Evolutionary conservation across 768 basidiomycete genomes (phyloP), one percentile per base, ranked within the genome.

Genomic region (Ramaria sp.): DNA sequence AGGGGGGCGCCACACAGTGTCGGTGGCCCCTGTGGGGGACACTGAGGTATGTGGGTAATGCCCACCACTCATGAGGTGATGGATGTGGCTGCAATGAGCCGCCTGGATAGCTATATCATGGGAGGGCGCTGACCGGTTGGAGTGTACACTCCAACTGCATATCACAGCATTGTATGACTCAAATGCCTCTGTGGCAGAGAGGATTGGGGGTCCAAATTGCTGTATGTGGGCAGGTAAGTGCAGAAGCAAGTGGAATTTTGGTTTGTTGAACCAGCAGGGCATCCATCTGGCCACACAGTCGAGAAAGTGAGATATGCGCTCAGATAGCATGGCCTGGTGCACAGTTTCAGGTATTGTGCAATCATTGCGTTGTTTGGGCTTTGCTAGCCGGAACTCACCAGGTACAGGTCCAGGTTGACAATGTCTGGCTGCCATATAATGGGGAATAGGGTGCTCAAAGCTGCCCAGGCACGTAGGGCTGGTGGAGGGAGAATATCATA

Each of bases 361-460:
- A n/a, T n/a, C 31, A 24, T 39, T 37, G 5, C 12, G 22, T 17
- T 46, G 31, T 30, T 56, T n/a, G n/a, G n/a, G n/a, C n/a, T n/a
- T n/a, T n/a, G n/a, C n/a, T n/a, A n/a, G n/a, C n/a, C n/a, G 34
- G 7, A 24, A 51, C 62, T 67, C 13, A 75, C 72, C 17, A 71
- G 17, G 59, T 76, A 78, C 17, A 62, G 50, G 4, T 71, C 65
- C 17, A 65, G 62, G n/a, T n/a, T n/a, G n/a, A n/a, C n/a, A n/a
- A n/a, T n/a, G n/a, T n/a, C n/a, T n/a, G n/a, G n/a, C 9, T 74
- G 60, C 78, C 77, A 79, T 0, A 78, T 60, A 0, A 76, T 62
- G 0, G 71, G 67, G 0, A 71, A 59, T 2, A 77, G 61, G 3
- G 53, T 63, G 1, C 65, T 67, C 1, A 77, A 56, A 0, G 71